Percentiles rank a stretch among this genome's conserved stretches.
phyloP scores from a whole-genome alignment of 805 yeast genomes.

The Zygosaccharomyces pseudorouxii region DNA sequence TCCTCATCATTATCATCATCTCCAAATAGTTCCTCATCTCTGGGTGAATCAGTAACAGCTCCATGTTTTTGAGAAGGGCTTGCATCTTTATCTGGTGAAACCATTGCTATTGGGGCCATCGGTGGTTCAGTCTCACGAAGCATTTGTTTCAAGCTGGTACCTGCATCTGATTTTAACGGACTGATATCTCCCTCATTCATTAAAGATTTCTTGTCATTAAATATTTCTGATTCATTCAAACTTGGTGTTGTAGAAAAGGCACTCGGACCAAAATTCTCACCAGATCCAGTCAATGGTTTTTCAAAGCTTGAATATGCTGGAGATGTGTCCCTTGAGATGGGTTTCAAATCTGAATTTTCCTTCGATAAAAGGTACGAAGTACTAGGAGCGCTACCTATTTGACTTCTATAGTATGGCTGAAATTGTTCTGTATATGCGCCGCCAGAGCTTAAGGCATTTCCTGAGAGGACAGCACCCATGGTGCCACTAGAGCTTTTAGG shows the following conservation, averaged over 20 bases:
- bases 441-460: slow-evolving; percentile 32
- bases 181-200: slow-evolving; percentile 14
- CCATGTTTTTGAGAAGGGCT: slow-evolving; percentile 1
- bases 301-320: slow-evolving; percentile 13
- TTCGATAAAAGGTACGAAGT: slow-evolving; percentile 8
- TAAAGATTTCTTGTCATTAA: slow-evolving; percentile 12
- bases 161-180: slow-evolving; percentile 16
- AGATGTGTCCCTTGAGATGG: slow-evolving; percentile 11
- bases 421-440: slow-evolving; percentile 34
- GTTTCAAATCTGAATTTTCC: slow-evolving; percentile 9
- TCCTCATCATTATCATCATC: slow-evolving; percentile 36
- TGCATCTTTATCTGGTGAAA: not conserved
- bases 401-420: slow-evolving; percentile 25
- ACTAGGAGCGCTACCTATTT: slow-evolving; percentile 12
- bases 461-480: slow-evolving; percentile 19
- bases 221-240: slow-evolving; percentile 18
- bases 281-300: slow-evolving; percentile 8
- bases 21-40: slow-evolving; percentile 33
- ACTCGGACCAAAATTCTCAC: slow-evolving; percentile 15
- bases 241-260: slow-evolving; percentile 21
- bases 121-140: slow-evolving; percentile 3
- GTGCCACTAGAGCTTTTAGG: slow-evolving; percentile 30
- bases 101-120: not conserved
- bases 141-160: slow-evolving; percentile 6
- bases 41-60: slow-evolving; percentile 15